Base-by-base conservation (phyloP, 768 basidiomycete genomes). In the Lactifluus subvellereus region DNA sequence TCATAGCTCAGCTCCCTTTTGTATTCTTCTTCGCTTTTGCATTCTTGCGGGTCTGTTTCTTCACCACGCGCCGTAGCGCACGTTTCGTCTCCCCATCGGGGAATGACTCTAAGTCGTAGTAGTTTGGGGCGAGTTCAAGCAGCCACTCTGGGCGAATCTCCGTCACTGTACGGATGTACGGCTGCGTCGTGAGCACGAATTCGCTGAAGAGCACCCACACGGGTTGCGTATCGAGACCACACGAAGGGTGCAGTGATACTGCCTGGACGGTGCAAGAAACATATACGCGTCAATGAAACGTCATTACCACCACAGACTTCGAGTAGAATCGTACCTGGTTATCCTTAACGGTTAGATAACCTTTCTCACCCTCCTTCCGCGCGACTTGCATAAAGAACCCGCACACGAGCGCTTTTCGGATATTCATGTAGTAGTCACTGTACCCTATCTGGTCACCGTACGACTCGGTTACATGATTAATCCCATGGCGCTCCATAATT, bases 361-460 rank as follows among this genome's bases (percentile, higher is more conserved):
- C 84, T 74, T 92, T 94, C 72, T 93, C 91, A 4, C 91, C 91
- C 71, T 95, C 94, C 73, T 91, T 91, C 74, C 97, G 93, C 6
- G 94, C 96, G 11, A 93, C 85, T 72, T 98, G 96, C 96, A 97
- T 98, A 77, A 98, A 99, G 81, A 91, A 99, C 1, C 95, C 97
- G 68, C 88, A 89, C 5, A 91, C 88, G 22, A 98, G 79, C 0
- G 89, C 89, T 74, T 86, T 86, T 33, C 92, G 83, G 60, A 98
- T 86, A 68, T 87, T 87, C 59, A 77, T 66, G 73, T 84, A 88
- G 66, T 27, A 27, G 27, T 27, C 27, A 27, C 27, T 27, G 27
- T 88, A 82, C 71, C 30, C 52, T 2, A 61, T 57, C 43, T 47
- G 64, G 33, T 86, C 89, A 70, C 79, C 80, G 67, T 93, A 88